phyloP scores from a whole-genome alignment of 192 early-diverging fungal species.

The Obelidium mucronatum region DNA sequence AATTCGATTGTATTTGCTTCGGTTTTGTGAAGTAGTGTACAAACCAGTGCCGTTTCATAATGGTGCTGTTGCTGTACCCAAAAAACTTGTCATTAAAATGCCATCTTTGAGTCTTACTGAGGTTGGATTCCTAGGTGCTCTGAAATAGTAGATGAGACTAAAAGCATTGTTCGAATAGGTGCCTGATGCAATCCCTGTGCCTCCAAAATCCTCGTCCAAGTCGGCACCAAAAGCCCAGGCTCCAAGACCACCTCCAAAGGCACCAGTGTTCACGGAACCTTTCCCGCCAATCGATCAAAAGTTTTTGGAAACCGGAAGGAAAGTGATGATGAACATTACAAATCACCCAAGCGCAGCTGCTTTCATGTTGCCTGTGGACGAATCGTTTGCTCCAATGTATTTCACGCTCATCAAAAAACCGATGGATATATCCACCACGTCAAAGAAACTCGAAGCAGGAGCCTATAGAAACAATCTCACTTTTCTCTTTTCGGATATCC shows the following conservation, averaged over 20 bases:
- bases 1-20: constrained; percentile 61
- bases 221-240: constrained; percentile 22
- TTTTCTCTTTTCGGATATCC: constrained; percentile 66
- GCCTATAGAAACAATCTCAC: constrained; percentile 56
- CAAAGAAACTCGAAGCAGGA: constrained; percentile 57
- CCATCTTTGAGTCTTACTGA: constrained; percentile 26
- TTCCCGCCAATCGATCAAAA: constrained; percentile 42
- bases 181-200: no score
- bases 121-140: no score
- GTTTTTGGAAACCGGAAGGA: constrained; percentile 40
- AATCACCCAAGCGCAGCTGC: constrained; percentile 43
- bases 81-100: constrained; percentile 62
- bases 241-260: constrained; percentile 36
- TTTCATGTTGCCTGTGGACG: constrained; percentile 51
- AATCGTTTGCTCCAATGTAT: constrained; percentile 42
- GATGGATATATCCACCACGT: constrained; percentile 77
- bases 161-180: no score
- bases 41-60: constrained; percentile 53
- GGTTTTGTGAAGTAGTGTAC: constrained; percentile 71
- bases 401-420: constrained; percentile 63
- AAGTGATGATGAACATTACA: constrained; percentile 32
- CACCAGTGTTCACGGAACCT: constrained; percentile 13
- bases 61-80: neutral
- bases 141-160: no score
- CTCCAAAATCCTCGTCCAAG: neutral